Evolutionary conservation across 1,284 basidiomycete genomes (phyloP).

Genomic region (Trichosporon inkin): DNA sequence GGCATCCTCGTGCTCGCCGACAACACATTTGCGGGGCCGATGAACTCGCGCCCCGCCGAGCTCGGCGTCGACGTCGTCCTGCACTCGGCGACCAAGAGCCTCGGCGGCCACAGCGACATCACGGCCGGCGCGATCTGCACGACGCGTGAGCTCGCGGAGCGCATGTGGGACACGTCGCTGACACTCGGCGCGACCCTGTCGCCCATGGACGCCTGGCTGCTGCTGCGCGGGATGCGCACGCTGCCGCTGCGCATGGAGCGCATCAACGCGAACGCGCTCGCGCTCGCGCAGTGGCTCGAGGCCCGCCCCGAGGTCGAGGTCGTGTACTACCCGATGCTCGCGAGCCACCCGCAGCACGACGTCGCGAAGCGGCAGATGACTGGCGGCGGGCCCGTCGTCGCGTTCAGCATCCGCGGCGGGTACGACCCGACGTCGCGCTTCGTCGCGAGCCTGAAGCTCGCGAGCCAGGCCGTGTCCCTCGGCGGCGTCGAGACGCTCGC

Average conservation of each 20-base stretch:
- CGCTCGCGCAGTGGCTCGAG: slow-evolving; percentile 16
- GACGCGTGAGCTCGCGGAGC: not conserved
- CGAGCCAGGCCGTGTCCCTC: slow-evolving; percentile 16
- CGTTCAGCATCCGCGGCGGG: slow-evolving; percentile 12
- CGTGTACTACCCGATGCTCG: slow-evolving; percentile 18
- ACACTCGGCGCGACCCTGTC: slow-evolving; percentile 16
- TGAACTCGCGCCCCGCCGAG: slow-evolving; percentile 15
- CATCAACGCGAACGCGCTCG: slow-evolving; percentile 19
- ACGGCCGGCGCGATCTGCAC: slow-evolving; percentile 19
- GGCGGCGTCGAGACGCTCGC: slow-evolving; percentile 20
- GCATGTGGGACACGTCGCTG: slow-evolving; percentile 17
- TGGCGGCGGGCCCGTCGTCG: slow-evolving; percentile 17
- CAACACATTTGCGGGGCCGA: slow-evolving; percentile 16
- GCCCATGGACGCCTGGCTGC: slow-evolving; percentile 20
- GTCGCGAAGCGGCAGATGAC: slow-evolving; percentile 18
- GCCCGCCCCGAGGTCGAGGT: slow-evolving; percentile 8
- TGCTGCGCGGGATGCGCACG: slow-evolving; percentile 17
- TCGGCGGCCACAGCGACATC: slow-evolving; percentile 20
- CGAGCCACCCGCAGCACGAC: slow-evolving; percentile 15
- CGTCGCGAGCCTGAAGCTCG: slow-evolving; percentile 15
- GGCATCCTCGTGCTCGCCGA: slow-evolving; percentile 15
- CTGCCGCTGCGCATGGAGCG: slow-evolving; percentile 17
- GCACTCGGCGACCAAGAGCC: slow-evolving; percentile 16
- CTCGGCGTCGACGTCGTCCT: slow-evolving; percentile 18
- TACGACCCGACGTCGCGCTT: slow-evolving; percentile 15